A percentile compares a stretch with the other conserved stretches of the same genome.
Conservation (phyloP, 805 yeast species). For the Hanseniaspora hatyaiensis region DNA sequence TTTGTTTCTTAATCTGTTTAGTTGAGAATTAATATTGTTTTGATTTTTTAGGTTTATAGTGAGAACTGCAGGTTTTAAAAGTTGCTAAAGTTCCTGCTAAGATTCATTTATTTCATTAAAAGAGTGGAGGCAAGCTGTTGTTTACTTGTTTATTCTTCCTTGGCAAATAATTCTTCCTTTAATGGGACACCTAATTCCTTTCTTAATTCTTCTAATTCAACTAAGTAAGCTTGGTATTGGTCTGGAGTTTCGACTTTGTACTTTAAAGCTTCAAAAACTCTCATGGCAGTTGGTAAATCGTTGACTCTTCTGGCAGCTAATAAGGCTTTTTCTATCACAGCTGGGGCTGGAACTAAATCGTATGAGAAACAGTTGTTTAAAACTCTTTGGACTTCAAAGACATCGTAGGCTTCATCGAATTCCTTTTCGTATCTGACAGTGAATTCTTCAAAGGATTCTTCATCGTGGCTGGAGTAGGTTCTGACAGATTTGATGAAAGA, state of each 20-base stretch:
- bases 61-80: too few species aligned
- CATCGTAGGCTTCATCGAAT: constrained; percentile 84
- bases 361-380: constrained; percentile 96
- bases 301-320: constrained; percentile 98
- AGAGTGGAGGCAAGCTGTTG: too few species aligned
- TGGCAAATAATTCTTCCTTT: constrained; percentile 71
- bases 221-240: constrained; percentile 92
- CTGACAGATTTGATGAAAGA: constrained; percentile 32
- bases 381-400: constrained; percentile 83
- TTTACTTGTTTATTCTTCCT: constrained; percentile 5
- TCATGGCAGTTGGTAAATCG: constrained; percentile 96
- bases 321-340: constrained; percentile 87
- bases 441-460: constrained; percentile 91
- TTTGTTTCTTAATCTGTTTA: too few species aligned
- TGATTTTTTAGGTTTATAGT: too few species aligned
- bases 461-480: constrained; percentile 73
- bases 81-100: too few species aligned
- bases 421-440: constrained; percentile 85
- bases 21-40: too few species aligned
- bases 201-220: constrained; percentile 83
- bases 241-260: constrained; percentile 89
- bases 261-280: constrained; percentile 94
- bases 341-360: constrained; percentile 97
- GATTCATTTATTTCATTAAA: too few species aligned
- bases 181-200: constrained; percentile 85